phyloP scores from a whole-genome alignment of 2,329 filamentous ascomycete species.

The Stagonosporopsis chrysanthemi region DNA sequence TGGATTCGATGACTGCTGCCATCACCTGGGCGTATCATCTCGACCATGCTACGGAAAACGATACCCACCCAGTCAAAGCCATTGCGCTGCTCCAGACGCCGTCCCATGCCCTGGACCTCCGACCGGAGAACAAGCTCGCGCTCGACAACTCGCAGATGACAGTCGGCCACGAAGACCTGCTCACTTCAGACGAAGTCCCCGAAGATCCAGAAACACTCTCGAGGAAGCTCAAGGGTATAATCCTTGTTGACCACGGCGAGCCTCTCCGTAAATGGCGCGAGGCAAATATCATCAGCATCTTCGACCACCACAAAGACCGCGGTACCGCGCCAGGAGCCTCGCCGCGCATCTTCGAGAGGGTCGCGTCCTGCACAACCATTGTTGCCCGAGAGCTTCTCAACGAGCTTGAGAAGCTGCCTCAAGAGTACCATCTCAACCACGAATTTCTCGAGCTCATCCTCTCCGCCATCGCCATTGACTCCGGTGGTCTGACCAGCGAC shows the following conservation, averaged over 20 bases:
- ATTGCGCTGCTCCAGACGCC: conserved; percentile 58
- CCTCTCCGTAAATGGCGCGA: conserved; percentile 55
- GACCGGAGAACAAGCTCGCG: conserved; percentile 58
- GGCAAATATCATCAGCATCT: conserved; percentile 55
- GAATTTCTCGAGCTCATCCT: conserved; percentile 59
- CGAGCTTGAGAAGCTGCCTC: conserved; percentile 53
- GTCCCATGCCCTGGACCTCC: conserved; percentile 55
- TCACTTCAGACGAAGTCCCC: conserved; percentile 58
- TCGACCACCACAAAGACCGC: conserved; percentile 57
- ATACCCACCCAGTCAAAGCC: conserved; percentile 54
- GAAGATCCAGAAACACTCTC: conserved; percentile 56
- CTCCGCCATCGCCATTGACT: conserved; percentile 57
- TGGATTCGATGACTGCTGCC: conserved; percentile 56
- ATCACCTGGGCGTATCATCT: conserved; percentile 59
- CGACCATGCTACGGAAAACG: conserved; percentile 54
- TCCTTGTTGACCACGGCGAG: conserved; percentile 55
- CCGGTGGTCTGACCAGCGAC: conserved; percentile 48
- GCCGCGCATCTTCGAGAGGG: conserved; percentile 55
- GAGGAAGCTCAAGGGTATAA: conserved; percentile 54
- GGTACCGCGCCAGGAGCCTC: conserved; percentile 53
- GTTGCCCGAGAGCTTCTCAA: conserved; percentile 58
- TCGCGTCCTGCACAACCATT: conserved; percentile 56
- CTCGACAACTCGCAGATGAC: conserved; percentile 57
- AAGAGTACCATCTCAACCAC: conserved; percentile 59
- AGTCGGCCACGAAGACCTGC: conserved; percentile 54